A percentile compares a stretch with the other conserved stretches of the same genome.
These are phyloP conservation scores for Apiospora kogelbergensis DNA, from an alignment of 2,329 filamentous ascomycete genomes.

Conservation along the genomic window DNA sequence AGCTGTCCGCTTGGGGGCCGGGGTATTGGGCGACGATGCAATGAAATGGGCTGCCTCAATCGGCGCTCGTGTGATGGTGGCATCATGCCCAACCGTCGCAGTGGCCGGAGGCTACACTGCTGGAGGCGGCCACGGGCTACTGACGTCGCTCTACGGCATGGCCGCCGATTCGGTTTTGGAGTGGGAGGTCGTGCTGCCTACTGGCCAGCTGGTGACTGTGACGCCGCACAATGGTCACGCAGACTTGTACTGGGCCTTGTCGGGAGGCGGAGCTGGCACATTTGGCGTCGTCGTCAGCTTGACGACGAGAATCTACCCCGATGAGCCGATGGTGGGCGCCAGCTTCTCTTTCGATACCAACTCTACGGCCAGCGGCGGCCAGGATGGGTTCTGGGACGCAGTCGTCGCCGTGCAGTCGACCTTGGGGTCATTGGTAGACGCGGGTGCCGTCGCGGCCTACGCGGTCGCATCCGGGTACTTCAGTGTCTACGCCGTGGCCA, in stretches of 20 bases:
- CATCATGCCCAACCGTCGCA: slow-evolving; percentile 5
- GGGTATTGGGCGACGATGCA: slow-evolving; percentile 10
- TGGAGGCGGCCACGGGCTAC: slow-evolving; percentile 56
- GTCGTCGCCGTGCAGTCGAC: too few species aligned
- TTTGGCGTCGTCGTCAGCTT: slow-evolving; percentile 57
- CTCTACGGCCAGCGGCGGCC: too few species aligned
- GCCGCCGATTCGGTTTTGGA: slow-evolving; percentile 58
- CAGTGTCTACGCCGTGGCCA: too few species aligned
- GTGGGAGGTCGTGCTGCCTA: slow-evolving; percentile 53
- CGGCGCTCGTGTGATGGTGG: not conserved
- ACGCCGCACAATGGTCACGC: slow-evolving; percentile 44
- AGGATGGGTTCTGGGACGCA: too few species aligned
- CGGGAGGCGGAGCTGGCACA: slow-evolving; percentile 58
- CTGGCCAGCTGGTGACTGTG: slow-evolving; percentile 48
- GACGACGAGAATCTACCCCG: slow-evolving; percentile 50
- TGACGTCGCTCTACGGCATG: slow-evolving; percentile 53
- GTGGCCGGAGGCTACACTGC: slow-evolving; percentile 16
- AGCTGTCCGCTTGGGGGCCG: slow-evolving; percentile 16
- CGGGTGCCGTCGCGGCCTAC: too few species aligned
- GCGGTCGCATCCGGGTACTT: too few species aligned
- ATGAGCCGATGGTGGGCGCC: slow-evolving; percentile 41
- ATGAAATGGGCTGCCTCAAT: not conserved
- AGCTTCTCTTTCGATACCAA: slow-evolving; percentile 40
- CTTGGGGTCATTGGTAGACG: too few species aligned
- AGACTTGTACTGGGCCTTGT: slow-evolving; percentile 64